Base-by-base conservation (phyloP, 2,329 filamentous ascomycete species). In the Phialophora expanda region DNA sequence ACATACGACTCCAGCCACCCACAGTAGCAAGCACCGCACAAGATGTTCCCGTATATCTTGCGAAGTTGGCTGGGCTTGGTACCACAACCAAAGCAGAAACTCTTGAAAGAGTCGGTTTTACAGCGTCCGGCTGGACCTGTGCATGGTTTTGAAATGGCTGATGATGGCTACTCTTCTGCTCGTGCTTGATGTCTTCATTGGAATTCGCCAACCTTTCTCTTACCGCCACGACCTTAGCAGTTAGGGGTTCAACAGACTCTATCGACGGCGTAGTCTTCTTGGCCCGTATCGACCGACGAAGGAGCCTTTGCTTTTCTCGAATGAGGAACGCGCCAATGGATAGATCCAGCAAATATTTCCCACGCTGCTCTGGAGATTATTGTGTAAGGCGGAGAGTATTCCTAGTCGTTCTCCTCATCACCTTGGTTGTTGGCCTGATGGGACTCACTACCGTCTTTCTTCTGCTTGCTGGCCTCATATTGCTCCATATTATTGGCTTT, bases 401-500 rank as follows among this genome's bases (percentile, higher is more conserved):
- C 12, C 46, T 54, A 61, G 41, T 55, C 56, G 56, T 65, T 61
- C 34, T 70, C 60, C 3, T 65, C 66, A 5, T 67, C 68, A 7
- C 57, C 63, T 17, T 64, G 56, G 30, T 53, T 7, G 22, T 61
- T 65, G 3, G 26, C 57, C 6, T 53, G 56, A 22, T 60, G 55
- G 24, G 38, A 51, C 2, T 41, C 46, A 24, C 38, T 51, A 26
- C 2, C 32, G 14, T 34, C 59, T 64, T 64, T 69, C 57, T 67
- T 72, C 41, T 62, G 58, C 66, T 72, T 72, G 38, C 60, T 64
- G 20, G 68, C 65, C 48, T 71, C 66, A 51, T 72, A 72, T 50
- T 67, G 66, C 26, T 68, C 66, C 62, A 72, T 68, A 28, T 71
- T 69, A 9, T 26, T 65, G 22, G 56, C 50, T 46, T 61, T 66